phyloP scores from a whole-genome alignment of 1,284 basidiomycete species.

The Stereum hirsutum region DNA sequence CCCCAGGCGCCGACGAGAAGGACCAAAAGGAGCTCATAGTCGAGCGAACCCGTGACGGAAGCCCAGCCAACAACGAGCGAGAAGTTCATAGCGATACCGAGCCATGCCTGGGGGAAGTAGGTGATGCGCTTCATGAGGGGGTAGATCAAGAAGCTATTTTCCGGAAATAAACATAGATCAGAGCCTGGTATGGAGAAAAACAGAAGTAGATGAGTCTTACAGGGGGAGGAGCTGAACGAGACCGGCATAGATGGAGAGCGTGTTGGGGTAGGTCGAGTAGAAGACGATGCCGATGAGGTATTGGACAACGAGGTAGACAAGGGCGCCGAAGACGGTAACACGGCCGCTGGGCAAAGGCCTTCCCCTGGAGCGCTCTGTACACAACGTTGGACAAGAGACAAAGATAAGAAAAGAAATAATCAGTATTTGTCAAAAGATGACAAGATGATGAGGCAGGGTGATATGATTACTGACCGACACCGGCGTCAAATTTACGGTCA shows the following conservation, averaged over 20 bases:
- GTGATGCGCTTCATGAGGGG: constrained; percentile 46
- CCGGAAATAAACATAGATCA: not conserved
- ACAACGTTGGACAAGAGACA: not conserved
- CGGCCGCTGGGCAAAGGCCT: constrained; percentile 40
- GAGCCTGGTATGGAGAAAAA: not conserved
- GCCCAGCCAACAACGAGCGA: constrained; percentile 41
- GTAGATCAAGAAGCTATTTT: constrained; percentile 26
- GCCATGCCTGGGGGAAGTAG: constrained; percentile 76
- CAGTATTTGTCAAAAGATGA: constrained; percentile 13
- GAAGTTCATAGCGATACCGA: constrained; percentile 52
- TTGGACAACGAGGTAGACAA: constrained; percentile 29
- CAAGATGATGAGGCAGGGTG: not conserved
- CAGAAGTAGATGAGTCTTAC: constrained; percentile 23
- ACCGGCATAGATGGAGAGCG: constrained; percentile 23
- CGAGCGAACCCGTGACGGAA: constrained; percentile 26
- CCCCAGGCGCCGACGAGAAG: constrained; percentile 37
- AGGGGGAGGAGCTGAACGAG: constrained; percentile 39
- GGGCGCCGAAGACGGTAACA: constrained; percentile 31
- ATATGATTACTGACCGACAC: constrained; percentile 35
- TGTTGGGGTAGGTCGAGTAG: constrained; percentile 23
- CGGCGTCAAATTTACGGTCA: constrained; percentile 39
- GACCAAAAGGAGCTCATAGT: constrained; percentile 24
- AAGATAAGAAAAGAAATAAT: not conserved
- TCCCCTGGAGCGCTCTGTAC: constrained; percentile 33
- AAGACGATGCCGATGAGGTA: constrained; percentile 31